Conservation (phyloP, 2,329 filamentous ascomycete species). For the Sporothrix phasma region DNA sequence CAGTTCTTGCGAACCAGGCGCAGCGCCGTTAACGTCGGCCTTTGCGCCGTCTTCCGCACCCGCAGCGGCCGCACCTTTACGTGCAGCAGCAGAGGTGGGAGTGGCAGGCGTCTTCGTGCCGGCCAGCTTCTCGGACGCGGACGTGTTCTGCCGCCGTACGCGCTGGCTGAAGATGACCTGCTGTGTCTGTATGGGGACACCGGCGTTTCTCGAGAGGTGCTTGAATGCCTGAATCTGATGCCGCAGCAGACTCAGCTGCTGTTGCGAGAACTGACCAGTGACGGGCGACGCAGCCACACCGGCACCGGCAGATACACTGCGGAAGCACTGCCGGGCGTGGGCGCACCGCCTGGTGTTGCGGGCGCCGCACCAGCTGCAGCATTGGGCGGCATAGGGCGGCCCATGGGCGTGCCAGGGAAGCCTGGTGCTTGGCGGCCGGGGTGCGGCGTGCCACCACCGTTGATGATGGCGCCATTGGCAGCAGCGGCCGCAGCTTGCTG, state of each 20-base stretch:
- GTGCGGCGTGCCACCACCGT: conserved; percentile 21
- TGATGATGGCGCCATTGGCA: conserved; percentile 34
- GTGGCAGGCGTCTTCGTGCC: conserved; percentile 22
- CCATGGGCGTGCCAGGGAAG: conserved; percentile 19
- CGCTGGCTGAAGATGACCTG: conserved; percentile 72
- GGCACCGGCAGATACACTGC: neutral
- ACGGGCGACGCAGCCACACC: conserved; percentile 23
- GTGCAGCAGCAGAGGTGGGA: neutral
- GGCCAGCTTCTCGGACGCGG: conserved; percentile 36
- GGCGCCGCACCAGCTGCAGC: neutral
- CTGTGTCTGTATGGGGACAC: conserved; percentile 68
- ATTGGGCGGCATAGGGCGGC: conserved; percentile 11
- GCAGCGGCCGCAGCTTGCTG: conserved; percentile 25
- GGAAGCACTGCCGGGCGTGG: conserved; percentile 15
- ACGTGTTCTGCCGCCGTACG: conserved; percentile 49
- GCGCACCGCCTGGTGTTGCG: conserved; percentile 9
- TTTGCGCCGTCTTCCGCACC: conserved; percentile 34
- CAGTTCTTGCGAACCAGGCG: conserved; percentile 25
- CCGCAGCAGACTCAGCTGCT: conserved; percentile 69
- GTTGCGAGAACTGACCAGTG: conserved; percentile 58
- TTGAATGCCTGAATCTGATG: conserved; percentile 91
- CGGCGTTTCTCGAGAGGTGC: conserved; percentile 74
- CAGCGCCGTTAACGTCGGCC: conserved; percentile 25
- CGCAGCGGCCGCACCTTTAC: conserved; percentile 20
- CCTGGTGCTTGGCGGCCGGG: conserved; percentile 28